A percentile compares a stretch with the other conserved stretches of the same genome.
phyloP scores from a whole-genome alignment of 148 eudicot genomes.

The Dianthus caryophyllus region DNA sequence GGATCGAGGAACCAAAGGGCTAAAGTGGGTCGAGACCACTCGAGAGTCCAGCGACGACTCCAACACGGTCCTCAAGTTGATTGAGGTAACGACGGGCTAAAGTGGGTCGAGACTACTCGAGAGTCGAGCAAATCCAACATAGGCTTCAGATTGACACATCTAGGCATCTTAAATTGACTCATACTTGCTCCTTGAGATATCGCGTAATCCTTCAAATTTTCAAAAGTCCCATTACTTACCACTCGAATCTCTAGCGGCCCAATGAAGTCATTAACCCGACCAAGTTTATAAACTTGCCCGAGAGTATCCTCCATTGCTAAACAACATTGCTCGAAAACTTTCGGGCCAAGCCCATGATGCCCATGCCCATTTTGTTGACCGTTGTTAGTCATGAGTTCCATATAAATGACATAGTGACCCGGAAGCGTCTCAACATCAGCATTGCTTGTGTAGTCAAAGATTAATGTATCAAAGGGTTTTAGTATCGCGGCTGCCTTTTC shows the following conservation, averaged over 20 bases:
- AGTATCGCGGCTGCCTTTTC: slow-evolving; percentile 27
- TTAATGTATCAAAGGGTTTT: slow-evolving; percentile 5
- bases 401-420: slow-evolving; percentile 48
- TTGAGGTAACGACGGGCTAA: too few species aligned
- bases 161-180: slow-evolving; percentile 45
- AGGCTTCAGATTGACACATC: slow-evolving; percentile 38
- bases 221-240: slow-evolving; percentile 40
- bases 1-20: neutral
- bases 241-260: slow-evolving; percentile 49
- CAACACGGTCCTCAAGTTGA: slow-evolving; percentile 27
- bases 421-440: slow-evolving; percentile 38
- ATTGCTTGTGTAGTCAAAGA: slow-evolving; percentile 43
- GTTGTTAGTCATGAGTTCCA: slow-evolving; percentile 32
- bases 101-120: slow-evolving; percentile 35
- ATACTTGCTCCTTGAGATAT: slow-evolving; percentile 41
- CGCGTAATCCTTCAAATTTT: slow-evolving; percentile 44
- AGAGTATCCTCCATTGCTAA: slow-evolving; percentile 42
- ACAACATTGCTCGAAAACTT: slow-evolving; percentile 30
- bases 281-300: slow-evolving; percentile 35
- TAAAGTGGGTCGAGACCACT: neutral
- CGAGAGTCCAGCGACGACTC: slow-evolving; percentile 26
- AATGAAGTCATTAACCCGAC: slow-evolving; percentile 36
- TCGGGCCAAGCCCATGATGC: slow-evolving; percentile 13
- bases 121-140: slow-evolving; percentile 36
- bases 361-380: neutral